Percentiles rank a stretch among this genome's conserved stretches.
phyloP scores from a whole-genome alignment of 2,329 filamentous ascomycete species.

The Catunica adiposa region DNA sequence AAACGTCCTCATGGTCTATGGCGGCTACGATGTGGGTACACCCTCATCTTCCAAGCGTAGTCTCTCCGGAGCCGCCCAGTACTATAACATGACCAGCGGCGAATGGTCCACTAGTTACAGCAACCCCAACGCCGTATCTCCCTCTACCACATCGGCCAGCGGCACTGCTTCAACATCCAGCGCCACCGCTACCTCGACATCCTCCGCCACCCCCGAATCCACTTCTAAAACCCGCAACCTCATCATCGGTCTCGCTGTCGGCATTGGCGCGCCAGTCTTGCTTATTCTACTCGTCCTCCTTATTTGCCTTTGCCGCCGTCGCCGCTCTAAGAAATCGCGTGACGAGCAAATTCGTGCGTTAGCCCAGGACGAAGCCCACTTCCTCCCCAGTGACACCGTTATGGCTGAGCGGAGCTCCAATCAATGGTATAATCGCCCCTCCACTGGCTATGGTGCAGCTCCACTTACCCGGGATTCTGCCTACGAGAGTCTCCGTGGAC shows the following conservation, averaged over 20 bases:
- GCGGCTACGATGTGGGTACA: constrained; percentile 37
- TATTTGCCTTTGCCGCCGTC: constrained; percentile 29
- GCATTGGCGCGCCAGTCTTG: constrained; percentile 41
- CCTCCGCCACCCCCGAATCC: not conserved
- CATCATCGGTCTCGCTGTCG: constrained; percentile 48
- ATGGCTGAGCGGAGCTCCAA: constrained; percentile 24
- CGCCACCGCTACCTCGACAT: not conserved
- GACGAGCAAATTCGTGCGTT: constrained; percentile 33
- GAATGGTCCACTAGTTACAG: constrained; percentile 35
- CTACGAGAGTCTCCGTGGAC: constrained; percentile 29
- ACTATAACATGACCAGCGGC: constrained; percentile 42
- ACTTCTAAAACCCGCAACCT: constrained; percentile 19
- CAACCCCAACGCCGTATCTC: constrained; percentile 8
- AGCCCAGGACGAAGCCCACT: constrained; percentile 32
- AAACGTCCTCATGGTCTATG: constrained; percentile 52
- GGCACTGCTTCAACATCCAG: constrained; percentile 10
- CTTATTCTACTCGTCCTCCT: constrained; percentile 30
- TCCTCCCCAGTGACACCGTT: constrained; percentile 21
- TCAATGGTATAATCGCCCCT: constrained; percentile 19
- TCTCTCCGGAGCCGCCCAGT: constrained; percentile 22
- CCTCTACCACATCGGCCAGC: constrained; percentile 1
- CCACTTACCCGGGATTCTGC: constrained; percentile 15
- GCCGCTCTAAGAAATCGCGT: constrained; percentile 22
- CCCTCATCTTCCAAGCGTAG: constrained; percentile 23
- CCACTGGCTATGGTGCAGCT: constrained; percentile 1